phyloP scores from a whole-genome alignment of 1,139 yeast species.

The Scheffersomyces quercinus region DNA sequence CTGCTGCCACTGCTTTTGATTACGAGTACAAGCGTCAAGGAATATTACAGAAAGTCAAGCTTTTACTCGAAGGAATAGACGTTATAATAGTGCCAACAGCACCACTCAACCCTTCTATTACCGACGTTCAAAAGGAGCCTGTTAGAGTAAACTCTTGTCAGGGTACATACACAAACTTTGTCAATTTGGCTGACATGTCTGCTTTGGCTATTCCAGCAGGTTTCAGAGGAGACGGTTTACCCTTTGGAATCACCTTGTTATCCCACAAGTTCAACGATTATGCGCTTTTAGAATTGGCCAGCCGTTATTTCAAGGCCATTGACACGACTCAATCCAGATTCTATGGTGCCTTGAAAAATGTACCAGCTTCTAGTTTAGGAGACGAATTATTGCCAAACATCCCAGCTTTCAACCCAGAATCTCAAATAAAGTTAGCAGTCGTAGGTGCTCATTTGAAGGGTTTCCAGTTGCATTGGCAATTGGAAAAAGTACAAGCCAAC shows the following conservation, averaged over 20 bases:
- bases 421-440: slow-evolving; percentile 67
- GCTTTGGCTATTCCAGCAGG: slow-evolving; percentile 93
- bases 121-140: slow-evolving; percentile 75
- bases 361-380: slow-evolving; percentile 31
- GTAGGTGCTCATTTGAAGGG: slow-evolving; percentile 95
- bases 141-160: slow-evolving; percentile 78
- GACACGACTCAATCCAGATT: slow-evolving; percentile 23
- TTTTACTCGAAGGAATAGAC: slow-evolving; percentile 60
- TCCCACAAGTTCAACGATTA: slow-evolving; percentile 83
- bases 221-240: slow-evolving; percentile 79
- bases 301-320: slow-evolving; percentile 55
- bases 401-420: slow-evolving; percentile 24
- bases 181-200: slow-evolving; percentile 88
- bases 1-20: slow-evolving; percentile 82
- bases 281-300: slow-evolving; percentile 83
- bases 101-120: slow-evolving; percentile 84
- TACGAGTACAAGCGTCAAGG: slow-evolving; percentile 82
- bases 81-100: slow-evolving; percentile 89
- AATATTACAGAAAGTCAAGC: slow-evolving; percentile 63
- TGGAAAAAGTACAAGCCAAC: slow-evolving; percentile 81
- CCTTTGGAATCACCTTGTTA: slow-evolving; percentile 85
- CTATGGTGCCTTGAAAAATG: slow-evolving; percentile 44
- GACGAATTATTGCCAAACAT: slow-evolving; percentile 42
- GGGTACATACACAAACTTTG: slow-evolving; percentile 97
- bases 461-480: slow-evolving; percentile 91